These are phyloP conservation scores for Halophytophthora batemanensis DNA, from an alignment of 352 stramenopile genomes.

Conservation along the genomic window DNA sequence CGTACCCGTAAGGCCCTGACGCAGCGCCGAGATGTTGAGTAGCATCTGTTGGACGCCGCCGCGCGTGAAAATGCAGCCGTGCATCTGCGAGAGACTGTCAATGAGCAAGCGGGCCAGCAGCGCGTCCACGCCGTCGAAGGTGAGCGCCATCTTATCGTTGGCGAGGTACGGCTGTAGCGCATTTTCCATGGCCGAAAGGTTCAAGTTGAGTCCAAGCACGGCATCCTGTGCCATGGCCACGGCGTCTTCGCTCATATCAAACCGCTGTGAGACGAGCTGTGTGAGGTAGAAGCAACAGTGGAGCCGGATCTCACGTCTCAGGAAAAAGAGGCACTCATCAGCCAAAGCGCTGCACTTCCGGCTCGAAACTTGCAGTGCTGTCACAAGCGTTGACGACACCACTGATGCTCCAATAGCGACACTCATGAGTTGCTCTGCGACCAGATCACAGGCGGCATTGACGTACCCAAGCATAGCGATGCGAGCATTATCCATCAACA, in stretches of 20 bases:
- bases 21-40: constrained; percentile 69
- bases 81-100: constrained; percentile 61
- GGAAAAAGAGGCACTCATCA: constrained; percentile 75
- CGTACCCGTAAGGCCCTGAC: constrained; percentile 68
- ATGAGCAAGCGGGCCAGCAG: constrained; percentile 66
- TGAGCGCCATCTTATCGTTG: constrained; percentile 70
- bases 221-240: constrained; percentile 68
- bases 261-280: constrained; percentile 65
- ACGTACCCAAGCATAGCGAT: constrained; percentile 78
- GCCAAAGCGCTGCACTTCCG: constrained; percentile 70
- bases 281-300: constrained; percentile 79
- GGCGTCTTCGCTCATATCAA: constrained; percentile 51
- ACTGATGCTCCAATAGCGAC: constrained; percentile 23
- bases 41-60: constrained; percentile 79
- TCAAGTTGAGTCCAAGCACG: constrained; percentile 73
- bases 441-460: constrained; percentile 73
- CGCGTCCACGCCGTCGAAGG: constrained; percentile 70
- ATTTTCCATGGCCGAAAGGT: constrained; percentile 71
- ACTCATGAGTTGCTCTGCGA: constrained; percentile 48
- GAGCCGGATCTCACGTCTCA: constrained; percentile 70
- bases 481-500: constrained; percentile 73
- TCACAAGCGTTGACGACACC: constrained; percentile 26
- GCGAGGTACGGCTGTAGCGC: constrained; percentile 67
- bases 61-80: constrained; percentile 54
- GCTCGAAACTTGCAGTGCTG: constrained; percentile 54